Percentiles rank a stretch among this genome's conserved stretches.
Evolutionary conservation across 257 asterid genomes (phyloP).

Genomic region (Parsonsia alboflavescens): DNA sequence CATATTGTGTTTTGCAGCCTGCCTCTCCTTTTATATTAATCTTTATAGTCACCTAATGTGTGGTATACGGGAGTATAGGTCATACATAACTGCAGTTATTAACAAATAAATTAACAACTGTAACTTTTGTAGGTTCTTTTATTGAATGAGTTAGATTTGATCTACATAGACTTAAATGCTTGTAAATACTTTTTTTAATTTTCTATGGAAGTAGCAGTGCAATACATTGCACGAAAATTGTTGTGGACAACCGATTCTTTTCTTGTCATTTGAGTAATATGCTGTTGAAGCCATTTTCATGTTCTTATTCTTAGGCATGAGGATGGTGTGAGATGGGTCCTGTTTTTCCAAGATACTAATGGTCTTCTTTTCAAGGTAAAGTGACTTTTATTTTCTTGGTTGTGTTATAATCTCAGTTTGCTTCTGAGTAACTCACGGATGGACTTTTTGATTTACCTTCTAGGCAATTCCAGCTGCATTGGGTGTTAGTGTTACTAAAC

Average conservation of each 20-base stretch:
- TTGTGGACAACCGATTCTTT: background rate
- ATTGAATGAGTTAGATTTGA: background rate
- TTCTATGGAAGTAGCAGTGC: background rate
- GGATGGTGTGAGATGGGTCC: slow-evolving; percentile 87
- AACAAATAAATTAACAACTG: background rate
- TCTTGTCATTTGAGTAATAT: background rate
- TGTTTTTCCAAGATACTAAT: slow-evolving; percentile 96
- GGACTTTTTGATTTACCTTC: slow-evolving; percentile 17
- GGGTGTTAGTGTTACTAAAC: slow-evolving; percentile 85
- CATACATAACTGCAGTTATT: background rate
- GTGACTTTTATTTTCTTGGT: slow-evolving; percentile 10
- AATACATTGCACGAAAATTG: background rate
- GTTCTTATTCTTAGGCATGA: slow-evolving; percentile 49
- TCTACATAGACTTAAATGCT: background rate
- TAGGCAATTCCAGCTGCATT: slow-evolving; percentile 91
- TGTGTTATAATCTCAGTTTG: slow-evolving; percentile 7
- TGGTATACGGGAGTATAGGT: background rate
- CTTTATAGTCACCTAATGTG: background rate
- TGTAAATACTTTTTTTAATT: background rate
- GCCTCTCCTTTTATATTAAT: background rate
- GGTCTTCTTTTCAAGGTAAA: slow-evolving; percentile 95
- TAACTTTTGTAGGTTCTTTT: background rate
- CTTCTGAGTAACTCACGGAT: slow-evolving; percentile 2
- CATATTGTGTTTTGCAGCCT: background rate
- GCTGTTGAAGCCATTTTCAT: slow-evolving; percentile 4